A percentile compares a stretch with the other conserved stretches of the same genome.
Evolutionary conservation across 2,329 filamentous ascomycete genomes (phyloP).

Genomic region (Penicillium concentricum): DNA sequence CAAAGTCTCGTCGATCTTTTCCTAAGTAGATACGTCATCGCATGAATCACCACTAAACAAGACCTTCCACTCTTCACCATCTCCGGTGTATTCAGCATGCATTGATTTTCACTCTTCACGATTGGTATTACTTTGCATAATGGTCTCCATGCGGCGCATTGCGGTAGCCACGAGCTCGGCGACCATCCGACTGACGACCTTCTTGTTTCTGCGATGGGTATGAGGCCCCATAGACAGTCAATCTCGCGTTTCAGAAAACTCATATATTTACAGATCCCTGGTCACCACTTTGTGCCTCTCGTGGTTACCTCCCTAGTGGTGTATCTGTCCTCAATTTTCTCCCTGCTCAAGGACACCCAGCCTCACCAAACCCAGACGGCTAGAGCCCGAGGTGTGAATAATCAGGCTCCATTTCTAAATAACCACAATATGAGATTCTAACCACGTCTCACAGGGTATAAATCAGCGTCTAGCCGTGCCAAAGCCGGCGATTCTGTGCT

Average conservation of each 20-base stretch:
- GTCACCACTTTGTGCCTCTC: constrained; percentile 36
- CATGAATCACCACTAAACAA: not conserved
- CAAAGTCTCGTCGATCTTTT: not conserved
- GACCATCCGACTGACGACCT: constrained; percentile 36
- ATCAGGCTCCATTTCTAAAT: constrained; percentile 1
- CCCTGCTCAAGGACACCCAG: constrained; percentile 14
- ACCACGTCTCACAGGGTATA: not conserved
- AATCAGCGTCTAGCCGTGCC: not conserved
- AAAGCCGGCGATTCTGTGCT: constrained; percentile 41
- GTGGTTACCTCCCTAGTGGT: constrained; percentile 44
- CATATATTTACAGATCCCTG: constrained; percentile 36
- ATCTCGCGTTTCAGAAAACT: not conserved
- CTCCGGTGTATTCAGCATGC: not conserved
- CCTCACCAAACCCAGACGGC: not conserved
- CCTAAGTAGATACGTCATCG: constrained; percentile 5
- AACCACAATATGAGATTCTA: not conserved
- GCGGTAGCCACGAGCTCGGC: constrained; percentile 38
- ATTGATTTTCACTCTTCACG: not conserved
- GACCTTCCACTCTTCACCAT: not conserved
- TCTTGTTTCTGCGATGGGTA: constrained; percentile 49
- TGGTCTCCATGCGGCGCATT: constrained; percentile 35
- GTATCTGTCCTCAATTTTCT: constrained; percentile 45
- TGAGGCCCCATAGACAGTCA: not conserved
- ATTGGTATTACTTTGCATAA: constrained; percentile 15
- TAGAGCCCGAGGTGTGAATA: constrained; percentile 4